Evolutionary conservation across 164 flowering plant species (phyloP).

Genomic region (Chimonanthus salicifolius): DNA sequence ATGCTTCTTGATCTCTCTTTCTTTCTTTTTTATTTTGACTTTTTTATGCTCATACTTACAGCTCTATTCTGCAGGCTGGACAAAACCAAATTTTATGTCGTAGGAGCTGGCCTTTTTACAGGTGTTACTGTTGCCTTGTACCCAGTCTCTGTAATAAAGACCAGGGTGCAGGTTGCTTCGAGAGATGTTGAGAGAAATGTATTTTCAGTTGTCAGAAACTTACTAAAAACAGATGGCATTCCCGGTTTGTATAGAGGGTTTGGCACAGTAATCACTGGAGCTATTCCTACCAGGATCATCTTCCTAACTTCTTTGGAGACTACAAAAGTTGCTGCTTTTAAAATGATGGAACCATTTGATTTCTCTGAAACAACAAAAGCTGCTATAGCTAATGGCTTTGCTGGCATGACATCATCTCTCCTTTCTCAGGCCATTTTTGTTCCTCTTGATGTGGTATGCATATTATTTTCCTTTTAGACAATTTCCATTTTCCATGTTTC

Average conservation of each 20-base stretch:
- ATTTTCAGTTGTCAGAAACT: constrained; percentile 55
- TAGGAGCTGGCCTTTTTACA: constrained; percentile 95
- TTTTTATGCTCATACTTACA: constrained; percentile 11
- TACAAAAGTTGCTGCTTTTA: constrained; percentile 72
- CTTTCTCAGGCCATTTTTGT: constrained; percentile 84
- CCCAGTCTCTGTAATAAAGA: constrained; percentile 89
- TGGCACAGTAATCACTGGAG: constrained; percentile 93
- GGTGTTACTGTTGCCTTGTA: constrained; percentile 88
- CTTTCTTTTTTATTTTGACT: neutral
- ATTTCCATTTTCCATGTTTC: too few species aligned
- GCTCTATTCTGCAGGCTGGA: constrained; percentile 69
- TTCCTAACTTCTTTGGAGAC: constrained; percentile 91
- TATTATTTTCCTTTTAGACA: neutral
- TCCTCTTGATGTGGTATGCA: constrained; percentile 92
- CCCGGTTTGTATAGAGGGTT: constrained; percentile 92
- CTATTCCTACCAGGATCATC: constrained; percentile 85
- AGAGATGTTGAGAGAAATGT: constrained; percentile 73
- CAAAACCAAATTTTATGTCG: constrained; percentile 83
- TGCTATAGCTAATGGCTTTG: constrained; percentile 90
- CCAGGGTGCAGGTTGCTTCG: constrained; percentile 88
- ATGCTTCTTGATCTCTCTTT: neutral
- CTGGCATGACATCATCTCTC: constrained; percentile 86
- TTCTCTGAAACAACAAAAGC: constrained; percentile 82
- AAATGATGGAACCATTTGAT: constrained; percentile 61
- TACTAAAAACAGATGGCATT: constrained; percentile 74